Evolutionary conservation across 164 flowering plant species (phyloP).

Genomic region (Echeveria elegans): DNA sequence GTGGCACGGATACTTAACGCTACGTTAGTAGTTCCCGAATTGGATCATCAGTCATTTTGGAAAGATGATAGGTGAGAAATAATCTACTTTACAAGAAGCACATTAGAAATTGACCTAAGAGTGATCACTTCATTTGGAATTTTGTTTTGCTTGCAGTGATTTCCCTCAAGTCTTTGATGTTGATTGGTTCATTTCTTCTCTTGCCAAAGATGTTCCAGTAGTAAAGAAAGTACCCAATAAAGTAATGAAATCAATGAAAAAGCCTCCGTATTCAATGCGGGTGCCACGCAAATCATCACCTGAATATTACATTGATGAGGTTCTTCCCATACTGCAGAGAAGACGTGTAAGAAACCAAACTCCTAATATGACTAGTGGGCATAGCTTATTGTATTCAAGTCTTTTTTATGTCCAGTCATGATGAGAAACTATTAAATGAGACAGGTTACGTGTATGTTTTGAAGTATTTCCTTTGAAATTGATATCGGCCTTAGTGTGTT

Average conservation of each 20-base stretch:
- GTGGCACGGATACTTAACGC: conserved; percentile 97
- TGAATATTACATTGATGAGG: conserved; percentile 82
- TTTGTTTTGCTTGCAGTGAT: conserved; percentile 56
- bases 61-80: conserved; percentile 77
- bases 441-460: too few relatives aligned
- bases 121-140: conserved; percentile 2
- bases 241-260: conserved; percentile 83
- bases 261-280: conserved; percentile 97
- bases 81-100: conserved; percentile 3
- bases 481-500: not conserved
- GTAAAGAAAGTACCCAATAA: conserved; percentile 79
- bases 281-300: conserved; percentile 92
- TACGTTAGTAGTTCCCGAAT: conserved; percentile 81
- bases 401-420: not conserved
- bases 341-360: conserved; percentile 55
- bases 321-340: conserved; percentile 80
- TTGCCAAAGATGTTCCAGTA: conserved; percentile 77
- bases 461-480: too few relatives aligned
- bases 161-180: conserved; percentile 81
- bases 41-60: conserved; percentile 97
- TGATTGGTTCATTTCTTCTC: conserved; percentile 82
- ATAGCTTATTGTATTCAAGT: not conserved
- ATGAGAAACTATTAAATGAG: not conserved
- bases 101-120: not conserved
- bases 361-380: not conserved